Base-by-base conservation (phyloP, 202 grass and related monocot genomes). In the Setaria viridis region DNA sequence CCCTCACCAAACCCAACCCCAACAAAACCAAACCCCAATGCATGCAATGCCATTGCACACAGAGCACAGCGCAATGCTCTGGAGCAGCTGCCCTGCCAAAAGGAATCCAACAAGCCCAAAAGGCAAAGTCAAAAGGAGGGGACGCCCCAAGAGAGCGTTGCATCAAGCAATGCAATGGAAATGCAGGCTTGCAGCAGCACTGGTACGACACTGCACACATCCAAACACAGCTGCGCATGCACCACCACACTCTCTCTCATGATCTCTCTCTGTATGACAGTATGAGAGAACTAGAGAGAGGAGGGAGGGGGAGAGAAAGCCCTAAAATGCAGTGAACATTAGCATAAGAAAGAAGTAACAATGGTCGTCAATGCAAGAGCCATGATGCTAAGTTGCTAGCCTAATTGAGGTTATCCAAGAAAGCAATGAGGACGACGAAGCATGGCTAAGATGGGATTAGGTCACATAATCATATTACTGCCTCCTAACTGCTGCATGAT, bases 41-140 rank as follows among this genome's bases (percentile, higher is more conserved):
- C 86, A 88, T 76, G 77, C 84, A 57, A 69, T 45, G 80, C 17
- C 32, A 75, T 19, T 19, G 48, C 50, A 74, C 66, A 70, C 66
- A 56, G 51, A 70, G 59, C 80, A 79, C 78, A 66, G 48, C 84
- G 21, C 84, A 79, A 58, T 63, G 46, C 81, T 51, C 72, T 75
- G 30, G 49, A 35, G 72, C 16, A 3, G 50, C 50, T 82, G 54
- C 62, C 54, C 81, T 87, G 85, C 77, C 89, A 85, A 88, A 91
- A 84, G 89, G 89, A 91, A 91, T 85, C 89, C 89, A 81, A 88
- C 89, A 85, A 84, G 77, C 81, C 73, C 85, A 30, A 88, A 91
- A 91, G 66, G 56, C 76, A 32, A 81, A 65, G 89, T 91, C 89
- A 88, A 88, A 91, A 91, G 85, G 81, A 85, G 42, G 69, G 37